These are phyloP conservation scores for Babesia sp. DNA, from an alignment of 169 alveolate species.

Conservation along the genomic window DNA sequence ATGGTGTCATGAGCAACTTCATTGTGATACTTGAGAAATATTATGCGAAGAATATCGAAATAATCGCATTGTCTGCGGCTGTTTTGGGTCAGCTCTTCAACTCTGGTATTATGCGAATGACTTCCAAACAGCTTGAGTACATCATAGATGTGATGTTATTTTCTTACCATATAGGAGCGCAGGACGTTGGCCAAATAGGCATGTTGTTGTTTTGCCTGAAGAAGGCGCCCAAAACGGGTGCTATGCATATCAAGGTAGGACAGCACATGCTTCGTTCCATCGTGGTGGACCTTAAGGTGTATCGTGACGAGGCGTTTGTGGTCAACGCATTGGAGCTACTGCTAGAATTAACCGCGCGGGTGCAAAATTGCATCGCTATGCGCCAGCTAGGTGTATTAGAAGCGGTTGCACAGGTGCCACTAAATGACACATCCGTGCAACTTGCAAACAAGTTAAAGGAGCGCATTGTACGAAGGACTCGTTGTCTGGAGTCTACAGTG, in stretches of 20 bases:
- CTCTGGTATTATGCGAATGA: not conserved
- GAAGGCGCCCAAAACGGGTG: constrained; percentile 26
- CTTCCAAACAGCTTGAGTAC: constrained; percentile 45
- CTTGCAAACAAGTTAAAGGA: constrained; percentile 35
- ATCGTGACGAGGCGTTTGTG: constrained; percentile 39
- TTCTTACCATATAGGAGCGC: constrained; percentile 36
- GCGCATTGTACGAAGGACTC: constrained; percentile 30
- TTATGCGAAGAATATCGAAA: constrained; percentile 10
- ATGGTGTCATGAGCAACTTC: constrained; percentile 41
- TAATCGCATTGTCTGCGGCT: constrained; percentile 44
- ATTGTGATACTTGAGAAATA: constrained; percentile 26
- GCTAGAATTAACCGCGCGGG: constrained; percentile 33
- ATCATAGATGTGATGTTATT: constrained; percentile 47
- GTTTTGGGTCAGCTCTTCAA: constrained; percentile 63
- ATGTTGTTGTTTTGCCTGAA: constrained; percentile 54
- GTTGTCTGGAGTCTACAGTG: not conserved
- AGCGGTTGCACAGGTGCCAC: constrained; percentile 23
- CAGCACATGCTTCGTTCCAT: constrained; percentile 33
- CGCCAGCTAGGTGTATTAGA: constrained; percentile 13
- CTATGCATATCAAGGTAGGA: constrained; percentile 41
- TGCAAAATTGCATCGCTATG: constrained; percentile 56
- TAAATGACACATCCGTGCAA: constrained; percentile 58
- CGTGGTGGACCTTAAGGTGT: constrained; percentile 14
- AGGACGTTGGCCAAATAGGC: not conserved
- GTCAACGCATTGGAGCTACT: constrained; percentile 46